These are phyloP conservation scores for Rhodotorula babjevae DNA, from an alignment of 768 basidiomycete genomes.

Conservation along the genomic window DNA sequence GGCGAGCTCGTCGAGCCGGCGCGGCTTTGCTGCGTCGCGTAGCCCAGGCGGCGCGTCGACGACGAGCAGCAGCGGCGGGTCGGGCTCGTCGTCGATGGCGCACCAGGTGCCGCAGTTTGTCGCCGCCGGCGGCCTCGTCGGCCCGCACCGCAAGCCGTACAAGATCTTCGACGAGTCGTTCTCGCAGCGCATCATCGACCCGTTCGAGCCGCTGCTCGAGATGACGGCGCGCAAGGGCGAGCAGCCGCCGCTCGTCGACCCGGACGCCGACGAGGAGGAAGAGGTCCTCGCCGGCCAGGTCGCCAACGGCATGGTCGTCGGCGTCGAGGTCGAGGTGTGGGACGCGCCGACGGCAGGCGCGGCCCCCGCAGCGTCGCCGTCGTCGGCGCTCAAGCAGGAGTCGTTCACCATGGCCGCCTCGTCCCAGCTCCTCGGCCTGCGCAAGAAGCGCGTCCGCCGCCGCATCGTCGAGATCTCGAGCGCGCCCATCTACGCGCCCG, in stretches of 20 bases:
- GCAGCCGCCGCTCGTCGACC: background rate
- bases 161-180: constrained; percentile 35
- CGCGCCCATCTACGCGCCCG: constrained; percentile 18
- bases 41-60: background rate
- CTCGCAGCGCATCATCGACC: constrained; percentile 34
- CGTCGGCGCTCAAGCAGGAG: background rate
- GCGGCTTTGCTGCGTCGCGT: background rate
- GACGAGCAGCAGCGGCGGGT: background rate
- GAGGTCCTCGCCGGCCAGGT: background rate
- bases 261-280: constrained; percentile 13
- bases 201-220: constrained; percentile 35
- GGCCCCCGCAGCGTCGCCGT: background rate
- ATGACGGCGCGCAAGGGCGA: constrained; percentile 26
- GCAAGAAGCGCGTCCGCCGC: constrained; percentile 33
- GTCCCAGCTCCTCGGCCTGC: background rate
- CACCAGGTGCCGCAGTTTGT: background rate
- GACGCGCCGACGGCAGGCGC: background rate
- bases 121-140: constrained; percentile 4
- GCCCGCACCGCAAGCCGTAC: constrained; percentile 29
- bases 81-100: constrained; percentile 6
- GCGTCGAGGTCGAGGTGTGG: constrained; percentile 39
- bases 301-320: constrained; percentile 28
- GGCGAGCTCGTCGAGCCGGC: too few relatives aligned
- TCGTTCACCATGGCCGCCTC: constrained; percentile 20
- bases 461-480: constrained; percentile 33